phyloP scores from a whole-genome alignment of 1,284 basidiomycete species.

The Trichosporon sp. region DNA sequence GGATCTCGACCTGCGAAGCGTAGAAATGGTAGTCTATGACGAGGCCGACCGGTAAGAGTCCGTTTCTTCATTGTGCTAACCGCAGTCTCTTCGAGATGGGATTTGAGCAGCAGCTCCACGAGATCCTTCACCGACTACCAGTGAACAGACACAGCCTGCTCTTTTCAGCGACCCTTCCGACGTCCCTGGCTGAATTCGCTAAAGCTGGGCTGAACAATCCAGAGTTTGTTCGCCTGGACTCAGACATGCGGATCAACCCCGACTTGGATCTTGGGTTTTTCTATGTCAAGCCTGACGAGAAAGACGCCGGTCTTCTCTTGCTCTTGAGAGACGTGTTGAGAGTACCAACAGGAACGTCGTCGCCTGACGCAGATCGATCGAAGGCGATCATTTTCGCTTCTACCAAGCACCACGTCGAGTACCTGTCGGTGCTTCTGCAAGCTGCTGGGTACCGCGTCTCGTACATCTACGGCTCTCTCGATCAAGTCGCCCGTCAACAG shows the following conservation, averaged over 20 bases:
- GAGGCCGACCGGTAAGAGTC: constrained; percentile 76
- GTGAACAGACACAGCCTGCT: constrained; percentile 84
- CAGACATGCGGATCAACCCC: constrained; percentile 91
- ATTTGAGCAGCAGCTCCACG: constrained; percentile 86
- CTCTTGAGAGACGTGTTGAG: constrained; percentile 85
- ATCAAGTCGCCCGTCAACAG: constrained; percentile 85
- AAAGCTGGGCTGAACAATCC: constrained; percentile 94
- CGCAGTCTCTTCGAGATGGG: constrained; percentile 91
- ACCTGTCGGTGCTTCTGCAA: constrained; percentile 75
- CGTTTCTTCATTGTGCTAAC: background rate
- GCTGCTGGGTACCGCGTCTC: constrained; percentile 92
- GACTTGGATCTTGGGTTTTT: constrained; percentile 95
- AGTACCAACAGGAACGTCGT: constrained; percentile 65
- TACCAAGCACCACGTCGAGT: constrained; percentile 99
- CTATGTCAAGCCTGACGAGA: constrained; percentile 87
- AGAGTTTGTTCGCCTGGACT: constrained; percentile 89
- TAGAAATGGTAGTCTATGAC: constrained; percentile 94
- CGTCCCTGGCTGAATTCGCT: constrained; percentile 94
- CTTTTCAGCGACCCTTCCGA: constrained; percentile 95
- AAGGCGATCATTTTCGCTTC: constrained; percentile 95
- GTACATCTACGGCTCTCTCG: constrained; percentile 93
- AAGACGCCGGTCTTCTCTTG: constrained; percentile 85
- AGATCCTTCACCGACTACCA: constrained; percentile 87
- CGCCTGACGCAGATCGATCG: constrained; percentile 58
- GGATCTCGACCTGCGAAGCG: constrained; percentile 85